Evolutionary conservation across 129 eudicot genomes (phyloP).

Genomic region (Tanacetum coccineum): DNA sequence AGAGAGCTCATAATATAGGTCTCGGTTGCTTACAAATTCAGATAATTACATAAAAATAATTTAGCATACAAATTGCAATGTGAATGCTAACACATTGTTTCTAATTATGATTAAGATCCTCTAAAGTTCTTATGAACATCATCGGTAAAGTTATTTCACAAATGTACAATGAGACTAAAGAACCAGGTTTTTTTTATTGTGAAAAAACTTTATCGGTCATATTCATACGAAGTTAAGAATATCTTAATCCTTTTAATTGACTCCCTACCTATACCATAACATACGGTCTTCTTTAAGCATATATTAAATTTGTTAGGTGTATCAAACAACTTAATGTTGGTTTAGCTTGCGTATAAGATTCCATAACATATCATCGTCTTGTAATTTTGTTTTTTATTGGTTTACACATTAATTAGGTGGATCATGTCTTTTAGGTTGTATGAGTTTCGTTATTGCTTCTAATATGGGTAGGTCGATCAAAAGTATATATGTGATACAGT

Average conservation of each 20-base stretch:
- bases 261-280: no score
- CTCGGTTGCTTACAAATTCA: no score
- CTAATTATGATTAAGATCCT: no score
- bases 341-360: background rate
- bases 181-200: no score
- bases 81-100: background rate
- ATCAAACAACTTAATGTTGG: background rate
- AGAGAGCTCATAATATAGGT: no score
- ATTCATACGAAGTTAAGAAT: no score
- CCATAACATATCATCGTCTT: background rate
- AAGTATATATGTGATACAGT: background rate
- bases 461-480: constrained; percentile 2
- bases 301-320: background rate
- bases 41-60: no score
- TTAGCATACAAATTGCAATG: background rate
- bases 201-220: no score
- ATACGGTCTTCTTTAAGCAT: background rate
- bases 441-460: background rate
- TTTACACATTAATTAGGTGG: background rate
- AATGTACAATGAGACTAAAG: no score
- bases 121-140: no score
- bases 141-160: no score
- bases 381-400: background rate
- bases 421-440: background rate
- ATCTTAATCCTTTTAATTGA: no score